Conservation (phyloP, 2,329 filamentous ascomycete species). For the Berkeleyomyces rouxiae region DNA sequence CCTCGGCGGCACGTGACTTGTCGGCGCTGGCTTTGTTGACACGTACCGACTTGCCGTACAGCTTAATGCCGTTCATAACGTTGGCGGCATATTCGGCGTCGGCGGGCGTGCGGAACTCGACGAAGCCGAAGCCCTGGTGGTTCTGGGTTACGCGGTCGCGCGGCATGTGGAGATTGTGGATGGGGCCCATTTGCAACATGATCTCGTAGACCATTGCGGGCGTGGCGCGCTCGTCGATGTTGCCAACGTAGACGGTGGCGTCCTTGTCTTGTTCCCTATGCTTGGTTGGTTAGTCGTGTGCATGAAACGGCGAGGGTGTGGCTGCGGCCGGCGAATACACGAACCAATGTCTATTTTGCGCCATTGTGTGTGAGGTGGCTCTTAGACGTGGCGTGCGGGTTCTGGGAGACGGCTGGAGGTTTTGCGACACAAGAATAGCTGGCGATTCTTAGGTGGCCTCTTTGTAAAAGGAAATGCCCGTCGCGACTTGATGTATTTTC, state of each 20-base stretch:
- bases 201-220: constrained; percentile 90
- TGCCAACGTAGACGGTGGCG: constrained; percentile 93
- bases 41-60: constrained; percentile 86
- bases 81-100: constrained; percentile 94
- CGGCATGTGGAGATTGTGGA: constrained; percentile 94
- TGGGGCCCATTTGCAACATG: constrained; percentile 93
- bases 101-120: constrained; percentile 89
- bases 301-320: background rate
- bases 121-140: constrained; percentile 96
- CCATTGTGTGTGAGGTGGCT: constrained; percentile 32
- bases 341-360: constrained; percentile 58
- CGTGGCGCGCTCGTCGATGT: constrained; percentile 89
- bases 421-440: background rate
- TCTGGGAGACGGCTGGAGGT: background rate
- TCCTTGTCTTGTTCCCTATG: constrained; percentile 94
- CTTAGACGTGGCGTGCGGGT: background rate
- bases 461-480: background rate
- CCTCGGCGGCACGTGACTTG: constrained; percentile 61
- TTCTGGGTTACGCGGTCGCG: constrained; percentile 95
- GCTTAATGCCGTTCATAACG: constrained; percentile 87
- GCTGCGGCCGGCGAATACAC: constrained; percentile 14
- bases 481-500: background rate
- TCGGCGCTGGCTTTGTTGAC: constrained; percentile 90
- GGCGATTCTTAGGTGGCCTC: background rate
- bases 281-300: constrained; percentile 7